phyloP scores from a whole-genome alignment of 1,139 yeast species.

The Hyphopichia wangnamkhiaoensis region DNA sequence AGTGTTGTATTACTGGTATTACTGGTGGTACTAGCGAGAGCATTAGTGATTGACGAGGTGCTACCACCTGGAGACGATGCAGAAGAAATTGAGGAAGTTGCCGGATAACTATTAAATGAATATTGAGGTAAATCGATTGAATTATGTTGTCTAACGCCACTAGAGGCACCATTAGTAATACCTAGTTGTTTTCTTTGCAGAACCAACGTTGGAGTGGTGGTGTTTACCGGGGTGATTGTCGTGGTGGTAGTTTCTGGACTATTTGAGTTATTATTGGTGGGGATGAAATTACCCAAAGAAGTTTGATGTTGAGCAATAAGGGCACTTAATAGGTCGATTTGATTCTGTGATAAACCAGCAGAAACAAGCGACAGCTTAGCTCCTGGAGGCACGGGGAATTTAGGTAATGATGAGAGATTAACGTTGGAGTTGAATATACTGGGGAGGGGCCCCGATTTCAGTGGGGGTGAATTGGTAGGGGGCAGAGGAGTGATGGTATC shows the following conservation, averaged over 20 bases:
- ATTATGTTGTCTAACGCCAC: constrained; percentile 22
- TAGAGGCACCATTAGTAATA: not conserved
- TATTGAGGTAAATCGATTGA: not conserved
- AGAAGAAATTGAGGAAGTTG: too few species aligned
- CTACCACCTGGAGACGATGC: not conserved
- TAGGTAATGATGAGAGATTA: constrained; percentile 44
- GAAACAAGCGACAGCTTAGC: constrained; percentile 62
- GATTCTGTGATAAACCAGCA: constrained; percentile 66
- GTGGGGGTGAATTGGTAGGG: too few species aligned
- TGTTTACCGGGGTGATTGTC: not conserved
- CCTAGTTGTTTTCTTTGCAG: too few species aligned
- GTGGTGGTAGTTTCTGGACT: not conserved
- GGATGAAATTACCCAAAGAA: constrained; percentile 24
- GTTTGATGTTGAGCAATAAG: constrained; percentile 69
- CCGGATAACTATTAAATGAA: too few species aligned
- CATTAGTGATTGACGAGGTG: not conserved
- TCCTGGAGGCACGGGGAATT: constrained; percentile 70
- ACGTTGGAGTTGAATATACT: too few species aligned
- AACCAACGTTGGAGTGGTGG: too few species aligned
- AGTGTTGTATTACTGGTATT: too few species aligned
- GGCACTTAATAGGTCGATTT: constrained; percentile 71
- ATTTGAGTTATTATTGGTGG: constrained; percentile 8
- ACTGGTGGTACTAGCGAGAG: too few species aligned
- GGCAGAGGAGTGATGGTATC: too few species aligned
- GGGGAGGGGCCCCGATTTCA: too few species aligned